These are phyloP conservation scores for Penicillium sp. DNA, from an alignment of 2,329 filamentous ascomycete species.

Conservation along the genomic window DNA sequence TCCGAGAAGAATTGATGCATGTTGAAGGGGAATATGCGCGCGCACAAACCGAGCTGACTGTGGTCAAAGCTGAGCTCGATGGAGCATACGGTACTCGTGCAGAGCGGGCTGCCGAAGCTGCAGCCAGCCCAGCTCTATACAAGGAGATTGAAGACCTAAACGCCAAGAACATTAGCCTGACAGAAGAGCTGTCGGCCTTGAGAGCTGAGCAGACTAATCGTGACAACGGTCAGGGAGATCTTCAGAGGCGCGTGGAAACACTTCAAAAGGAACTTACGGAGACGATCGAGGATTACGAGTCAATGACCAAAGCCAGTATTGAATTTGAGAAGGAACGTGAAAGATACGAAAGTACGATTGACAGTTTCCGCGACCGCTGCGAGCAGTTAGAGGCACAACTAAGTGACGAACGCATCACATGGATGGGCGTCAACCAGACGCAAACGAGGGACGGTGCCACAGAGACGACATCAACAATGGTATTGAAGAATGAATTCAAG, in stretches of 20 bases:
- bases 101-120: constrained; percentile 64
- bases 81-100: constrained; percentile 82
- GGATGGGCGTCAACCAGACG: constrained; percentile 58
- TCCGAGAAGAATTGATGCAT: constrained; percentile 48
- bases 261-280: constrained; percentile 64
- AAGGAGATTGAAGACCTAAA: constrained; percentile 57
- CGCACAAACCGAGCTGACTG: constrained; percentile 75
- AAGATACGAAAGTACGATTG: constrained; percentile 59
- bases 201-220: constrained; percentile 31
- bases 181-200: constrained; percentile 45
- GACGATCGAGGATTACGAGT: constrained; percentile 66
- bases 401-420: constrained; percentile 63
- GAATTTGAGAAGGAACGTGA: constrained; percentile 69
- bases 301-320: constrained; percentile 65
- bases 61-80: constrained; percentile 85
- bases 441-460: constrained; percentile 34
- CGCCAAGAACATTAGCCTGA: constrained; percentile 44
- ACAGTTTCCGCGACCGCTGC: constrained; percentile 60
- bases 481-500: constrained; percentile 71
- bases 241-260: constrained; percentile 48
- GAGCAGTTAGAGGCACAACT: constrained; percentile 62
- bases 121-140: constrained; percentile 55
- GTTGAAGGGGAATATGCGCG: constrained; percentile 63
- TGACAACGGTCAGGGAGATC: constrained; percentile 27
- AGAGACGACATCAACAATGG: constrained; percentile 63